Evolutionary conservation across 768 basidiomycete species (phyloP).

Genomic region (Calocera viscosa): DNA sequence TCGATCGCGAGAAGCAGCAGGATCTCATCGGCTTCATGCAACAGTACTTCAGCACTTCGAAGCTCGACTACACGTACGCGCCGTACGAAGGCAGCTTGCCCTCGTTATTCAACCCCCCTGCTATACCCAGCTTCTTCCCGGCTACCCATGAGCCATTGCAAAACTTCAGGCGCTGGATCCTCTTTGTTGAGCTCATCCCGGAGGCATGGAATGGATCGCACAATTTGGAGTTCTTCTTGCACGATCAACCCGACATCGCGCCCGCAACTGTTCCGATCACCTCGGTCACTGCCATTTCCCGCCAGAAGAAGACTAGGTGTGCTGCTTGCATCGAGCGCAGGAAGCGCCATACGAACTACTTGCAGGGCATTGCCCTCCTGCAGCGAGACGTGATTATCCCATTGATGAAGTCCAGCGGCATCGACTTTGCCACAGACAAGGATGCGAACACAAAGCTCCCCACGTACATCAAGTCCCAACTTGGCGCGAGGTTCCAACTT

Average conservation of each 20-base stretch:
- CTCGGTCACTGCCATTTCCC: background rate
- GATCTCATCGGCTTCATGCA: conserved; percentile 6
- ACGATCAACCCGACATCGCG: background rate
- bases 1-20: background rate
- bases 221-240: conserved; percentile 1
- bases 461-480: background rate
- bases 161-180: background rate
- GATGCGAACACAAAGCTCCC: background rate
- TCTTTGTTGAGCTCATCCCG: background rate
- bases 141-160: background rate
- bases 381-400: background rate
- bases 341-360: background rate
- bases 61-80: background rate
- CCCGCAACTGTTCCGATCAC: background rate
- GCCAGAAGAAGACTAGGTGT: conserved; percentile 6
- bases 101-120: background rate
- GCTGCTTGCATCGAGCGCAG: conserved; percentile 1
- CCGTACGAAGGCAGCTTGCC: background rate
- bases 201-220: conserved; percentile 1
- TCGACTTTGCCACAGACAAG: background rate
- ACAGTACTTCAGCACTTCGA: conserved; percentile 5
- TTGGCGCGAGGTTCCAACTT: conserved; percentile 4
- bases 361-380: background rate
- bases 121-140: background rate
- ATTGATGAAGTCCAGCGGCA: background rate